Base-by-base conservation (phyloP, 2,329 filamentous ascomycete genomes). In the Plenodomus lindquistii region DNA sequence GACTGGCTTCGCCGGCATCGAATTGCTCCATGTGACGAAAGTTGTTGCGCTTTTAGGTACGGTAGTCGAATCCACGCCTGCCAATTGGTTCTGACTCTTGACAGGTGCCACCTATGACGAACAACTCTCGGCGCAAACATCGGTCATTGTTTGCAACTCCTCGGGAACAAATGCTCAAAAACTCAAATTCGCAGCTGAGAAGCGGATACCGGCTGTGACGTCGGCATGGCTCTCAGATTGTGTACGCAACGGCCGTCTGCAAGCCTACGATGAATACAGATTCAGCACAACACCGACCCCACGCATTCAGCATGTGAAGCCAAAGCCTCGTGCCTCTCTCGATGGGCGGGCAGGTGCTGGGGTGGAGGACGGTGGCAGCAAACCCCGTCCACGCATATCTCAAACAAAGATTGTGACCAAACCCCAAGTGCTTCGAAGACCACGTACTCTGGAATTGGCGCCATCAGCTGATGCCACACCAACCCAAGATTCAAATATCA, bases 191-290 rank as follows among this genome's bases (percentile, higher is more conserved):
- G 91, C 91, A 0, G 70, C 84, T 8, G 81, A 86, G 60, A 89
- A 89, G 79, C 81, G 81, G 4, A 87, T 97, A 10, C 89, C 91
- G 2, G 84, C 93, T n/a, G 88, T 97, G 10, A 82, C 82, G 7
- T 83, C 84, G 16, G 83, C 87, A 18, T 99, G 94, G 94, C 77
- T 99, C 2, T 94, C 89, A 86, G 81, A 86, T 42, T 94, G 88
- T 57, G 85, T 97, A 42, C 77, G 79, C 44, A 69, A 65, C 38
- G 62, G 82, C 22, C 69, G 76, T 44, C 76, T 74, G 59, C 75
- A 81, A 46, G 63, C 78, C 10, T 80, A 79, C 41, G 70, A 75
- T 18, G 69, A 75, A 22, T 83, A 69, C 42, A 48, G 64, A 19
- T 46, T 72, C 19, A 65, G 59, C 18, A 48, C 53, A 4, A 22